Percentiles rank a stretch among this genome's conserved stretches.
Evolutionary conservation across 805 yeast genomes (phyloP).

Genomic region (Nakazawaea holstii): DNA sequence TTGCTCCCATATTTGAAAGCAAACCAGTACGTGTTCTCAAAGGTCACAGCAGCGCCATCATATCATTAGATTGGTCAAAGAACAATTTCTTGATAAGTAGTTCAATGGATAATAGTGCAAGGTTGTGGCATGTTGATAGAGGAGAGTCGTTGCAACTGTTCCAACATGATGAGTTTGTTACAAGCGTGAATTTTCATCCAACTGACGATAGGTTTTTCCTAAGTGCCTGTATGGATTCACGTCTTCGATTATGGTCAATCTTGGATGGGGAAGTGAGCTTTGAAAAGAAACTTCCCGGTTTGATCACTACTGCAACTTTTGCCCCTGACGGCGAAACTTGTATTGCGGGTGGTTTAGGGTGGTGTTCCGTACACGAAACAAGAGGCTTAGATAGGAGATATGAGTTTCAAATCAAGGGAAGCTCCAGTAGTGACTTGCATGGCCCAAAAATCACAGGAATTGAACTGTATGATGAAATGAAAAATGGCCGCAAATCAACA

Average conservation of each 20-base stretch:
- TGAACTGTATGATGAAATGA: slow-evolving; percentile 31
- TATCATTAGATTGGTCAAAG: slow-evolving; percentile 84
- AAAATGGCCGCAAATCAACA: background rate
- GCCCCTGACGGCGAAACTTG: slow-evolving; percentile 59
- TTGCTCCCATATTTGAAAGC: slow-evolving; percentile 77
- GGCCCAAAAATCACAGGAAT: slow-evolving; percentile 76
- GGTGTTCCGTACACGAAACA: slow-evolving; percentile 54
- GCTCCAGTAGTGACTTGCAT: slow-evolving; percentile 20
- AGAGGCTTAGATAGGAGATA: slow-evolving; percentile 48
- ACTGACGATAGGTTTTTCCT: slow-evolving; percentile 81
- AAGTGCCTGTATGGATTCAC: slow-evolving; percentile 75
- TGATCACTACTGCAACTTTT: slow-evolving; percentile 71
- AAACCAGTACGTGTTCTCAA: slow-evolving; percentile 52
- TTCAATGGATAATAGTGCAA: slow-evolving; percentile 80
- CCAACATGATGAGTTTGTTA: slow-evolving; percentile 75
- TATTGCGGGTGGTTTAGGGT: slow-evolving; percentile 79
- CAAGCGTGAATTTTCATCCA: slow-evolving; percentile 77
- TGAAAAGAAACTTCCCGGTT: slow-evolving; percentile 53
- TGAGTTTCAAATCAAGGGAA: slow-evolving; percentile 29
- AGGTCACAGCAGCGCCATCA: slow-evolving; percentile 67
- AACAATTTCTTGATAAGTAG: slow-evolving; percentile 67
- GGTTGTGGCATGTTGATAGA: slow-evolving; percentile 80
- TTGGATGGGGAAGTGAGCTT: slow-evolving; percentile 63
- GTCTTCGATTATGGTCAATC: slow-evolving; percentile 78
- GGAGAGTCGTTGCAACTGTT: slow-evolving; percentile 57